These are phyloP conservation scores for Mortierella sp. DNA, from an alignment of 371 early-diverging fungal species.

Conservation along the genomic window DNA sequence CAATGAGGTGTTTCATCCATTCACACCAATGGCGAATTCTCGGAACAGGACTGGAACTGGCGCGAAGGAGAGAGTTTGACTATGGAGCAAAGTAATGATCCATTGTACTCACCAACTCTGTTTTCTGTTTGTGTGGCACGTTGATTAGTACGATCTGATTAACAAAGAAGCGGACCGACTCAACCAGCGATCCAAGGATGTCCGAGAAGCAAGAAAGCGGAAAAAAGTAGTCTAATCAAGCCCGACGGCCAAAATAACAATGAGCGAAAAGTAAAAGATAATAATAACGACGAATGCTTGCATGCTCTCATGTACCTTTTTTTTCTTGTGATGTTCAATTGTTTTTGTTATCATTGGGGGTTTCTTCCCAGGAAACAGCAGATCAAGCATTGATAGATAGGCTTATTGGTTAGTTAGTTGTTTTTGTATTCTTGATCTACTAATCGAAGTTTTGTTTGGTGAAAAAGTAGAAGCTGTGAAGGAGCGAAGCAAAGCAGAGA, in stretches of 20 bases:
- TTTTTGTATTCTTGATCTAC: too few relatives aligned
- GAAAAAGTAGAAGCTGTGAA: too few relatives aligned
- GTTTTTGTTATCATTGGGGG: too few relatives aligned
- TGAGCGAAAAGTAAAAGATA: background rate
- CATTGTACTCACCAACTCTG: too few relatives aligned
- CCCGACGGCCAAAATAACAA: background rate
- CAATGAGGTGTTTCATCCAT: background rate
- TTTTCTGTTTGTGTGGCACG: background rate
- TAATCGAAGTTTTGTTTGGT: too few relatives aligned
- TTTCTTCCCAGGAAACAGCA: too few relatives aligned
- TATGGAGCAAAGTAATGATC: too few relatives aligned
- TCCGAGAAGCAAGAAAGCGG: constrained; percentile 34
- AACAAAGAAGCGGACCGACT: constrained; percentile 33
- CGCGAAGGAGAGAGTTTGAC: background rate
- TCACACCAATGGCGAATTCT: background rate
- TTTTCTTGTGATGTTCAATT: too few relatives aligned
- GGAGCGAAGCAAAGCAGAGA: background rate
- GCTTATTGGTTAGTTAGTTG: too few relatives aligned
- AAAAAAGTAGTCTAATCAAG: constrained; percentile 15
- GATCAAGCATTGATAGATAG: too few relatives aligned
- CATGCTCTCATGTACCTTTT: background rate
- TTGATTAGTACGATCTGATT: constrained; percentile 32
- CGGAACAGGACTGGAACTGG: background rate
- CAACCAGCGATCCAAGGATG: constrained; percentile 24
- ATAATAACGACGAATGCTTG: background rate